Evolutionary conservation across 2,329 filamentous ascomycete species (phyloP).

Genomic region (Fusarium sp.): DNA sequence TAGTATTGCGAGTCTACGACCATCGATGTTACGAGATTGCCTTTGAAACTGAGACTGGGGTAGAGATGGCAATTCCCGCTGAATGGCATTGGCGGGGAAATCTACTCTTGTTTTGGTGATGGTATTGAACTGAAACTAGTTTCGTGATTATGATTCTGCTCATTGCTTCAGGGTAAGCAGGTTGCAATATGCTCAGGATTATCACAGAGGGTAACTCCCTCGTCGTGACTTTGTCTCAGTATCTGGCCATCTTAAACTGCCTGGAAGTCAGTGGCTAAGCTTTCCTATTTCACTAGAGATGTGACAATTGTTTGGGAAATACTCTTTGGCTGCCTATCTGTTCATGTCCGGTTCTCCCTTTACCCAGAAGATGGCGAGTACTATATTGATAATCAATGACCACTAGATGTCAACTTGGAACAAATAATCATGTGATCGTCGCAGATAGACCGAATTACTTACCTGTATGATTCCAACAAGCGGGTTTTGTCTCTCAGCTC

Average conservation of each 20-base stretch:
- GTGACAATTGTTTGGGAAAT: too few relatives aligned
- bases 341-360: neutral
- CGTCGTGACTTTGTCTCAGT: neutral
- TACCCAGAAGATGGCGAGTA: neutral
- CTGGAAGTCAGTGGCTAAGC: neutral
- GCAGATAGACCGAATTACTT: neutral
- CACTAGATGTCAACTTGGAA: too few relatives aligned
- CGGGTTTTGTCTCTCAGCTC: too few relatives aligned
- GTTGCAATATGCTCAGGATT: neutral
- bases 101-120: neutral
- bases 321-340: neutral
- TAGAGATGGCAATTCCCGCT: constrained; percentile 6
- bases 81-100: neutral
- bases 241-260: neutral
- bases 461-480: neutral
- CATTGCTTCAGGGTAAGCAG: constrained; percentile 9
- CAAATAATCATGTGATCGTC: neutral
- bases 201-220: neutral
- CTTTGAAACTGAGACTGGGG: constrained; percentile 8
- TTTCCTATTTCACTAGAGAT: too few relatives aligned
- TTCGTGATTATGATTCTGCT: neutral
- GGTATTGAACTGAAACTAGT: neutral
- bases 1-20: neutral
- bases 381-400: neutral
- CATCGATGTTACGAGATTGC: neutral